Percentiles rank a stretch among this genome's conserved stretches.
Evolutionary conservation across 176 grass and related monocot genomes (phyloP).

Genomic region (Phyllostachys edulis): DNA sequence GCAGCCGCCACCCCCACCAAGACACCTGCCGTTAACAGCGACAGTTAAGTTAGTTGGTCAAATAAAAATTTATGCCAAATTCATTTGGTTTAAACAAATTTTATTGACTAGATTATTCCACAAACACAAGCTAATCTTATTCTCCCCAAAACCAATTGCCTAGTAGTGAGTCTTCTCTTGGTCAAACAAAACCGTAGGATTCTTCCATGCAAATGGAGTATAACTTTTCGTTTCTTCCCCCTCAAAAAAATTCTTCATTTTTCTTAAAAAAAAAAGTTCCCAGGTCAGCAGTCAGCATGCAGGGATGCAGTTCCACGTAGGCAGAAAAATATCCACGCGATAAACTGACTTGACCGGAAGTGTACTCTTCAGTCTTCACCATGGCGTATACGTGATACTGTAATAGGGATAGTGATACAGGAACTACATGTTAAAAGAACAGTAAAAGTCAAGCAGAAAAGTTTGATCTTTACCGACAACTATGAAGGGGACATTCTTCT

Average conservation of each 20-base stretch:
- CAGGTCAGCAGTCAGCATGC: conserved; percentile 16
- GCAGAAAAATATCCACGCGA: not conserved
- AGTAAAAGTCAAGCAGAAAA: not conserved
- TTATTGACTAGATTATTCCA: not conserved
- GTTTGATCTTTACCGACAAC: conserved; percentile 48
- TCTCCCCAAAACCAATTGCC: not conserved
- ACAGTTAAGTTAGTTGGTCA: not conserved
- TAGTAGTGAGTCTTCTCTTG: not conserved
- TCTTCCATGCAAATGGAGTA: not conserved
- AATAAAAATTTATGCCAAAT: not conserved
- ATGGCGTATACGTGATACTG: not conserved
- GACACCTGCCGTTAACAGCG: conserved; percentile 37
- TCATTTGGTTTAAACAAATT: not conserved
- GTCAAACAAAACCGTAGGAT: not conserved
- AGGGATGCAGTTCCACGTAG: conserved; percentile 6
- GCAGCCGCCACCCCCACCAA: not conserved
- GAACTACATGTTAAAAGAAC: not conserved
- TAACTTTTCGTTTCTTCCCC: not conserved
- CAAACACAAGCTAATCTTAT: not conserved
- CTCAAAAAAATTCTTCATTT: not conserved
- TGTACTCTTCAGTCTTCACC: not conserved
- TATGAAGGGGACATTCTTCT: conserved; percentile 14
- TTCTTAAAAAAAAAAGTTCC: not conserved
- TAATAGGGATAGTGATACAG: not conserved
- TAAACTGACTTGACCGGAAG: not conserved